Conservation (phyloP, 805 yeast species). For the Starmerella etchellsii region DNA sequence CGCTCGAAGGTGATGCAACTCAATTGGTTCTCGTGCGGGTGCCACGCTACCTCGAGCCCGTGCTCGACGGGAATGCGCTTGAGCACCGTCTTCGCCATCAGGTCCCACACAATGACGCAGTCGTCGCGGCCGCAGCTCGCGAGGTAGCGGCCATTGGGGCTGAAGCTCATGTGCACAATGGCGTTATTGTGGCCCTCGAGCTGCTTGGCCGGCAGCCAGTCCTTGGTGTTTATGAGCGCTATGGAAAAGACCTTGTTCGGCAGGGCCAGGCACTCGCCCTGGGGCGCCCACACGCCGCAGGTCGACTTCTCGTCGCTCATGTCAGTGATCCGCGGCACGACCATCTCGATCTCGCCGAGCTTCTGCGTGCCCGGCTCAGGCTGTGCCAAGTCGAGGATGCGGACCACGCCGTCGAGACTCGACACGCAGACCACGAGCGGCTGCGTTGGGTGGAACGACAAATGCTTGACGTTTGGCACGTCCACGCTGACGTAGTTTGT, state of each 20-base stretch:
- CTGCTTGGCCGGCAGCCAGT: slow-evolving; percentile 21
- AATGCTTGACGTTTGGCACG: slow-evolving; percentile 35
- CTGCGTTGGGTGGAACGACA: slow-evolving; percentile 30
- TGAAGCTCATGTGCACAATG: slow-evolving; percentile 44
- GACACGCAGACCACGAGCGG: slow-evolving; percentile 23
- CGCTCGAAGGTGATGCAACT: slow-evolving; percentile 27
- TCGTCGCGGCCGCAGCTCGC: slow-evolving; percentile 41
- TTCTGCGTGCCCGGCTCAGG: slow-evolving; percentile 9
- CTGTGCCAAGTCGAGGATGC: slow-evolving; percentile 22
- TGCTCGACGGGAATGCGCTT: slow-evolving; percentile 26
- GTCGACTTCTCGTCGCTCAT: slow-evolving; percentile 36
- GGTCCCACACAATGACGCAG: slow-evolving; percentile 44
- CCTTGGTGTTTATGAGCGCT: slow-evolving; percentile 21
- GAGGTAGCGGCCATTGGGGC: slow-evolving; percentile 46
- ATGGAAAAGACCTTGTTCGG: slow-evolving; percentile 37
- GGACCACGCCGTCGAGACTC: slow-evolving; percentile 26
- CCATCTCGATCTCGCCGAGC: slow-evolving; percentile 20
- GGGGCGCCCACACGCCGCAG: slow-evolving; percentile 55
- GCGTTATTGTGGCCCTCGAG: slow-evolving; percentile 23
- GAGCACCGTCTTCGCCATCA: slow-evolving; percentile 25
- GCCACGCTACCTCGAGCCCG: slow-evolving; percentile 29
- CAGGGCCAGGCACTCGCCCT: slow-evolving; percentile 55
- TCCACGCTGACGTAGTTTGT: slow-evolving; percentile 33
- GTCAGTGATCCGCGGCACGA: slow-evolving; percentile 22
- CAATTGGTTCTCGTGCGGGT: slow-evolving; percentile 26